A percentile compares a stretch with the other conserved stretches of the same genome.
phyloP scores from a whole-genome alignment of 192 early-diverging fungal genomes.

The Umbelopsis vinacea region DNA sequence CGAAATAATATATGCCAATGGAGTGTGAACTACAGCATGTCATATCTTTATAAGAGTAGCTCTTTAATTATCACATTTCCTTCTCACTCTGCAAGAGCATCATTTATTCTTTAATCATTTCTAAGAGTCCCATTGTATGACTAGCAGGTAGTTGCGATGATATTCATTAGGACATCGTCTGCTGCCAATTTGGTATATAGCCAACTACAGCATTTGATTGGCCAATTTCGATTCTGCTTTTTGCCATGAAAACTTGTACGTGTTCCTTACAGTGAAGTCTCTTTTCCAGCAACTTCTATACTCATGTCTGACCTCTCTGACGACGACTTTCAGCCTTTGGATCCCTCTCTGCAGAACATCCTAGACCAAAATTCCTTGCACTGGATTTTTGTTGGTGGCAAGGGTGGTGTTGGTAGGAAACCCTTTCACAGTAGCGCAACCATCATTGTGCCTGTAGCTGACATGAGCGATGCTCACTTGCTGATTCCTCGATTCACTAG shows the following conservation, averaged over 20 bases:
- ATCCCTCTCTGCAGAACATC: constrained; percentile 92
- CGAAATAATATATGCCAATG: too few species aligned
- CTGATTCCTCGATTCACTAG: constrained; percentile 39
- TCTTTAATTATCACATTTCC: too few species aligned
- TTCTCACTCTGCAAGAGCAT: too few species aligned
- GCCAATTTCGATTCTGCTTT: not conserved
- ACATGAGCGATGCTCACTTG: not conserved
- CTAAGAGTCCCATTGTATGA: too few species aligned
- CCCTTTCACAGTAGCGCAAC: not conserved
- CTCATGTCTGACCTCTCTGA: constrained; percentile 62
- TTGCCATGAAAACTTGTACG: not conserved
- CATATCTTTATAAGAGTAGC: too few species aligned
- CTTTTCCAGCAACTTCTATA: constrained; percentile 17
- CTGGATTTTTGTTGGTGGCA: constrained; percentile 99
- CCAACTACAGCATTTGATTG: constrained; percentile 9
- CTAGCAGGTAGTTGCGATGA: too few species aligned
- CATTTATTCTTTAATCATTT: too few species aligned
- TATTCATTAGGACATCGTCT: too few species aligned
- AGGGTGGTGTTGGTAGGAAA: constrained; percentile 95
- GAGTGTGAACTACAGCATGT: too few species aligned
- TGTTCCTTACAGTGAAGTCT: not conserved
- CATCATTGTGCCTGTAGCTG: not conserved
- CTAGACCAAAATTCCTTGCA: constrained; percentile 94
- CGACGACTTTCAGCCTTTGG: constrained; percentile 75
- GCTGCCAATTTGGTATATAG: not conserved